Evolutionary conservation across 257 asterid species (phyloP), one percentile per base, ranked within the genome.

Genomic region (Lantana camara): DNA sequence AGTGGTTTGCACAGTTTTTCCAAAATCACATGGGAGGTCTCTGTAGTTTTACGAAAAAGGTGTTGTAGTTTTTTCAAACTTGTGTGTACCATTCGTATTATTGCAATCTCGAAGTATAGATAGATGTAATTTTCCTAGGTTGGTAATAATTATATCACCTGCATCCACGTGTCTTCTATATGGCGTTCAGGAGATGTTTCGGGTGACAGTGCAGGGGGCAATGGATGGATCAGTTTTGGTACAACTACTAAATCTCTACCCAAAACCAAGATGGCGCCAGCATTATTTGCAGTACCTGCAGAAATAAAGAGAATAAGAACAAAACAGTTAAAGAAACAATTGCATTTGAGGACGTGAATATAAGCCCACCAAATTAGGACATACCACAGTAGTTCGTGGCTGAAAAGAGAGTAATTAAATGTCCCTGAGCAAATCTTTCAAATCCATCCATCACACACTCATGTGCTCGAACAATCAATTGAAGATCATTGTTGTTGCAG

Each of bases 371-470:
- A 38, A 23, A 45, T 47, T 30, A 65, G 41, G 24, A 61, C 89
- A 58, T 86, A 95, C 99, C 99, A 46, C 99, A 95, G 77, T 95
- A 95, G 77, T 95, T 95, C 45, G 98, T 95, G 62, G 99, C 99
- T 45, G 99, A 94, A 63, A 94, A 94, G 14, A 94, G 96, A 42
- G 99, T 94, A 30, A 94, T 94, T 58, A 88, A 63, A 80, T 94
- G 99, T 53, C 99, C 99, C 81, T 94, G 99, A 60, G 99, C 99
- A 81, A 94, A 94, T 70, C 99, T 80, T 78, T 95, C 99, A 70
- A 95, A 95, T 60, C 99, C 99, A 88, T 95, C 99, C 99, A 95
- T 95, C 74, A 95, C 99, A 57, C 99, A 91, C 78, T 95, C 99
- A 15, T 91, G 97, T 3, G 99, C 99, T 65, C 99, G 83, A 65